phyloP scores from a whole-genome alignment of 176 grass and related monocot genomes.

The Triticum turgidum region DNA sequence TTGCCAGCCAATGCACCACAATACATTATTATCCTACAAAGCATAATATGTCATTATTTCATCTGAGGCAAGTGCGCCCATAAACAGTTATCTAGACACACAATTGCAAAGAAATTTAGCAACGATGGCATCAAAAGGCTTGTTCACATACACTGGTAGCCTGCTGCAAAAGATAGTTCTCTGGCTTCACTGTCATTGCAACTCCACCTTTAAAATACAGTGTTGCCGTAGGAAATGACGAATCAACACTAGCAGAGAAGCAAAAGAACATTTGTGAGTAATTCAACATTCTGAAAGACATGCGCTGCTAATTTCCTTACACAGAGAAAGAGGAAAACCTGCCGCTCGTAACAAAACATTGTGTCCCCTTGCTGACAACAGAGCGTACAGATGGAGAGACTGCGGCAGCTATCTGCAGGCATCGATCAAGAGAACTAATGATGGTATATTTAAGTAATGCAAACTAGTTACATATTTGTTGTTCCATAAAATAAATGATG shows the following conservation, averaged over 20 bases:
- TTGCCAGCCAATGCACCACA: slow-evolving; percentile 99
- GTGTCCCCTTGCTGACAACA: slow-evolving; percentile 62
- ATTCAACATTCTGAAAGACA: slow-evolving; percentile 20
- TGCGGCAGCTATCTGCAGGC: slow-evolving; percentile 68
- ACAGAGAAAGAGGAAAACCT: slow-evolving; percentile 60
- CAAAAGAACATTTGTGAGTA: slow-evolving; percentile 20
- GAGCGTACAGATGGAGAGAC: slow-evolving; percentile 58
- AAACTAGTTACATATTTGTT: neutral
- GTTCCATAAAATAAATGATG: neutral
- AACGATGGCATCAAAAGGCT: slow-evolving; percentile 11
- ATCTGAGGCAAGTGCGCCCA: slow-evolving; percentile 8
- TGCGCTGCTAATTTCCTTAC: slow-evolving; percentile 14
- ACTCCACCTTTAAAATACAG: slow-evolving; percentile 84
- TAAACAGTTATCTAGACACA: slow-evolving; percentile 18
- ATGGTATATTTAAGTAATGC: neutral
- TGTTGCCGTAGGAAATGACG: slow-evolving; percentile 77
- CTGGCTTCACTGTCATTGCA: slow-evolving; percentile 79
- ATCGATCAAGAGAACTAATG: slow-evolving; percentile 16
- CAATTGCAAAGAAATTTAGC: neutral
- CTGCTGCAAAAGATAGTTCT: slow-evolving; percentile 94
- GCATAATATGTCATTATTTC: slow-evolving; percentile 24
- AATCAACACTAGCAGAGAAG: slow-evolving; percentile 62
- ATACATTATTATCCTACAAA: slow-evolving; percentile 66
- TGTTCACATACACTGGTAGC: slow-evolving; percentile 55
- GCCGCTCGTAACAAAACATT: slow-evolving; percentile 84